Base-by-base conservation (phyloP, 306 rosid species). In the Datisca glomerata region DNA sequence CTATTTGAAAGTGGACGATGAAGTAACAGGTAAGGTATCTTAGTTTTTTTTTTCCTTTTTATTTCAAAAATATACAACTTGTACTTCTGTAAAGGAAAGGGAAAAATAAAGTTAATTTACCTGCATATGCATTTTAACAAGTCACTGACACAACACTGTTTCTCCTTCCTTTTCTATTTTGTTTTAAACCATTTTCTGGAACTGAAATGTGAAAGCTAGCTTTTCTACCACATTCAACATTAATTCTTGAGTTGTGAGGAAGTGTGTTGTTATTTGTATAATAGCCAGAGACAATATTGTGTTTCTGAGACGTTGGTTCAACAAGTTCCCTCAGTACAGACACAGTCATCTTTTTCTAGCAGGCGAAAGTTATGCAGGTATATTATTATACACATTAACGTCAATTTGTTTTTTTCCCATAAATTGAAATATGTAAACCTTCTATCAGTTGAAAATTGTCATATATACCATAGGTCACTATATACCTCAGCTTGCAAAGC, bases 401-500 rank as follows among this genome's bases (percentile, higher is more conserved):
- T n/a, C n/a, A n/a, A n/a, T 27, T 3, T 33, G 11, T 12, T 8
- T 3, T 49, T 34, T 25, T 33, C 19, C 4, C 25, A 45, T 21
- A 12, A 3, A 13, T 45, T n/a, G n/a, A n/a, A n/a, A n/a, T n/a
- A n/a, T n/a, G n/a, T n/a, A n/a, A n/a, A n/a, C n/a, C n/a, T n/a
- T n/a, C n/a, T n/a, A n/a, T n/a, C n/a, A n/a, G n/a, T n/a, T n/a
- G n/a, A n/a, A n/a, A n/a, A 12, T 3, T 12, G 8, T 21, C 12
- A 1, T 29, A n/a, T n/a, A n/a, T n/a, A n/a, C n/a, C n/a, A n/a
- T 25, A 70, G 78, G 78, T 4, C 78, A 70, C 40, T 74, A 70
- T 41, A 64, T 74, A 45, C 82, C 82, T 22, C 82, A 74, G 58
- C 68, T 74, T 23, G 78, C 74, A 23, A 71, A 74, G 15, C 78